Conservation (phyloP, 2,329 filamentous ascomycete genomes). For the Phyllosticta capitalensis region DNA sequence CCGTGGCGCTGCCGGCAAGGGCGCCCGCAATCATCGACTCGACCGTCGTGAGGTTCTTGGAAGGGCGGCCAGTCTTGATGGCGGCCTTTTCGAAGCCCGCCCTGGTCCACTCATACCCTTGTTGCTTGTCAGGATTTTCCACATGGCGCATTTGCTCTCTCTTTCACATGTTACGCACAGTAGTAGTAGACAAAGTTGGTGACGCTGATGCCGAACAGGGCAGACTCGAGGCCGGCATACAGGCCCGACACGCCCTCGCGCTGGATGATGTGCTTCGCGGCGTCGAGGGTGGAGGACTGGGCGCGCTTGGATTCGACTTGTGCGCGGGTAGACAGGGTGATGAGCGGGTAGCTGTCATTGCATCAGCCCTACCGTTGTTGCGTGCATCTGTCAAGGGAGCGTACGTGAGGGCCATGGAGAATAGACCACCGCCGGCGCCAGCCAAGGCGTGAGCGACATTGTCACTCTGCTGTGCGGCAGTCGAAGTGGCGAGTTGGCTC, state of each 20-base stretch:
- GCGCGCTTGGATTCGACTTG: conserved; percentile 96
- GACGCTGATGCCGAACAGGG: conserved; percentile 92
- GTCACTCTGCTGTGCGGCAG: conserved; percentile 75
- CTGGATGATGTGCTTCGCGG: conserved; percentile 76
- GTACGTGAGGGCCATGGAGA: conserved; percentile 93
- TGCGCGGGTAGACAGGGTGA: conserved; percentile 92
- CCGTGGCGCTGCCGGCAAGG: conserved; percentile 85
- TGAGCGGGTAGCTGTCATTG: conserved; percentile 70
- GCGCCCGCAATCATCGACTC: conserved; percentile 95
- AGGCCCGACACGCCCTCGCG: conserved; percentile 83
- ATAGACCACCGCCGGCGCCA: conserved; percentile 82
- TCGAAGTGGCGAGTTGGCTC: conserved; percentile 40
- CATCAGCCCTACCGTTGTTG: conserved; percentile 1
- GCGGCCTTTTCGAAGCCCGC: conserved; percentile 75
- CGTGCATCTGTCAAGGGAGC: conserved; percentile 16
- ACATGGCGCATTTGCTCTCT: not conserved
- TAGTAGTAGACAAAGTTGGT: conserved; percentile 99
- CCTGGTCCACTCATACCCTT: conserved; percentile 90
- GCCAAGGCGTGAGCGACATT: conserved; percentile 94
- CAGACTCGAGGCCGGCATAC: conserved; percentile 87
- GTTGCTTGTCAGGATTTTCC: not conserved
- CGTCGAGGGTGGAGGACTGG: conserved; percentile 72
- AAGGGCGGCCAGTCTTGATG: conserved; percentile 58
- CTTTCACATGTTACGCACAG: conserved; percentile 38
- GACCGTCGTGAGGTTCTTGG: conserved; percentile 75